Conservation (phyloP, 2,329 filamentous ascomycete genomes). For the Endocalyx cinctus region DNA sequence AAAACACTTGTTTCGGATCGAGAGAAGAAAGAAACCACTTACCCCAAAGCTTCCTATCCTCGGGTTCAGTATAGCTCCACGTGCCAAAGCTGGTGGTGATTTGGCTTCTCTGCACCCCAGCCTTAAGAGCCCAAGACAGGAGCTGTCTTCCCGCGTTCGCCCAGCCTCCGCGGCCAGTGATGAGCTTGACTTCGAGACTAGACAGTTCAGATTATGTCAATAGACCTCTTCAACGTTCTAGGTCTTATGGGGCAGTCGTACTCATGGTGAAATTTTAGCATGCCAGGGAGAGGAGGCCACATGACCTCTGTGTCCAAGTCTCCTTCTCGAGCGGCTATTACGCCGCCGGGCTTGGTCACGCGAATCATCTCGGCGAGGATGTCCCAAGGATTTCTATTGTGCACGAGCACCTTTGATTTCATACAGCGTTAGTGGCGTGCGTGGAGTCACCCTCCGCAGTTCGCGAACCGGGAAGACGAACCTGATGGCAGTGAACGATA, state of each 20-base stretch:
- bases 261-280: constrained; percentile 2
- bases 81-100: constrained; percentile 8
- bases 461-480: too few species aligned
- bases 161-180: constrained; percentile 1
- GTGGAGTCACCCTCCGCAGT: too few species aligned
- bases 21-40: too few species aligned
- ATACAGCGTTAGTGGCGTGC: too few species aligned
- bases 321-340: constrained; percentile 27
- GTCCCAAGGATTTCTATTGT: constrained; percentile 18
- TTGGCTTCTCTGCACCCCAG: constrained; percentile 3
- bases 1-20: too few species aligned
- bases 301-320: constrained; percentile 25
- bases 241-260: neutral
- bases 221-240: too few species aligned
- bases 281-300: constrained; percentile 1
- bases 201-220: neutral
- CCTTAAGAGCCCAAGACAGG: constrained; percentile 3
- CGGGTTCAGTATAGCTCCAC: constrained; percentile 6
- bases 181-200: constrained; percentile 2
- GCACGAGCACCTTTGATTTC: constrained; percentile 19
- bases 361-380: constrained; percentile 26
- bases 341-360: constrained; percentile 24
- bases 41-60: constrained; percentile 9
- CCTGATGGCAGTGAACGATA: constrained; percentile 12
- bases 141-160: constrained; percentile 1